These are phyloP conservation scores for Magnusiomyces suaveolens DNA, from an alignment of 1,139 yeast species.

Conservation along the genomic window DNA sequence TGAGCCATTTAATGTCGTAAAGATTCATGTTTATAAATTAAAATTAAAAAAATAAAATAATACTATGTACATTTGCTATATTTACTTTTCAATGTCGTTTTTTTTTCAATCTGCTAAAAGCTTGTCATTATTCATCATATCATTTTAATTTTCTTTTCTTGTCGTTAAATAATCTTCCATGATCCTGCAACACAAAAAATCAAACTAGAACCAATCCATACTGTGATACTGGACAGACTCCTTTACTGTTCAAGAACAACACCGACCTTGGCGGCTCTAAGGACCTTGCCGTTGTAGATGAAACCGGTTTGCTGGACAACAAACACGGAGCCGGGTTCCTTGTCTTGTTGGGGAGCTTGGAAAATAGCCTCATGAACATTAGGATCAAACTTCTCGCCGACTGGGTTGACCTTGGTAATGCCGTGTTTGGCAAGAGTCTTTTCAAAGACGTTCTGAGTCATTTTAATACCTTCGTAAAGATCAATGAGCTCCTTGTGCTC, in stretches of 20 bases:
- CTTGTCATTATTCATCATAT: no score
- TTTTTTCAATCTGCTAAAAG: no score
- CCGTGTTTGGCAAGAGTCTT: conserved; percentile 80
- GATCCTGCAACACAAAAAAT: no score
- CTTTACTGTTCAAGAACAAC: conserved; percentile 42
- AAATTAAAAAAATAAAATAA: no score
- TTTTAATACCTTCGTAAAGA: conserved; percentile 78
- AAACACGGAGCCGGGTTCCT: conserved; percentile 89
- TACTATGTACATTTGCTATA: no score
- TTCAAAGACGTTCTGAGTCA: conserved; percentile 83
- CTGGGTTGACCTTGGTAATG: conserved; percentile 66
- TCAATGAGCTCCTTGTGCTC: conserved; percentile 52
- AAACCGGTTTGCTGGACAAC: conserved; percentile 90
- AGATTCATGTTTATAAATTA: no score
- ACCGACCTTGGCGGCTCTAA: conserved; percentile 96
- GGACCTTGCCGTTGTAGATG: conserved; percentile 74
- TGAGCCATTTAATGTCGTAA: no score
- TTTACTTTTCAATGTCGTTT: no score
- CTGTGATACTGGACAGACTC: background rate
- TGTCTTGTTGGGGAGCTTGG: conserved; percentile 78
- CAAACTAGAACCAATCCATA: no score
- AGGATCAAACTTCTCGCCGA: conserved; percentile 83
- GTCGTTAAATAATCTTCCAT: no score
- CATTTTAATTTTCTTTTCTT: no score
- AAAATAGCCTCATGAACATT: conserved; percentile 89